These are phyloP conservation scores for Scytalidium lignicola DNA, from an alignment of 2,329 filamentous ascomycete genomes.

Conservation along the genomic window DNA sequence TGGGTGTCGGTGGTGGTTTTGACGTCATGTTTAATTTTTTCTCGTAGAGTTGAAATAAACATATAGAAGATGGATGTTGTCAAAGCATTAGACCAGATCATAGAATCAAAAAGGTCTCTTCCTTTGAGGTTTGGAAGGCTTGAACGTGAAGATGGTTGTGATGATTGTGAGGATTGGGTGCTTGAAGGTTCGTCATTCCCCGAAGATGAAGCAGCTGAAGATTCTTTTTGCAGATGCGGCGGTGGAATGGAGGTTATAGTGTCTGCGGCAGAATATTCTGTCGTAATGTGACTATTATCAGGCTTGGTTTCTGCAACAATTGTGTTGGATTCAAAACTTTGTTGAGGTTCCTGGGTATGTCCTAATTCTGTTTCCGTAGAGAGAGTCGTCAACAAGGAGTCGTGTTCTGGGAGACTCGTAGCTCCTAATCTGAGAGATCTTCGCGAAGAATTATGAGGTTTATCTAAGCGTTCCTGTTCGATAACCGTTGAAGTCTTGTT, in stretches of 20 bases:
- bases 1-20: conserved; percentile 58
- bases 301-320: background rate
- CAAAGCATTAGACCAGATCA: conserved; percentile 63
- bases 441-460: background rate
- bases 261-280: background rate
- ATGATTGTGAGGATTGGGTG: conserved; percentile 14
- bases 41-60: conserved; percentile 62
- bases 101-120: conserved; percentile 65
- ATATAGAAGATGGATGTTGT: conserved; percentile 68
- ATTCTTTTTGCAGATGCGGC: background rate
- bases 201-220: conserved; percentile 4
- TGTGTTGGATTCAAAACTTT: background rate
- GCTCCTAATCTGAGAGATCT: background rate
- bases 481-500: background rate
- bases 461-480: background rate
- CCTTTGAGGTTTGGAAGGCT: conserved; percentile 60
- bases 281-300: background rate
- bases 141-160: conserved; percentile 13
- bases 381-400: background rate
- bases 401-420: background rate
- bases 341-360: background rate
- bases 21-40: conserved; percentile 56
- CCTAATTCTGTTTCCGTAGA: background rate
- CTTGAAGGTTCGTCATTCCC: conserved; percentile 5
- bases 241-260: background rate